A percentile compares a stretch with the other conserved stretches of the same genome.
These are phyloP conservation scores for Eimeria praecox DNA, from an alignment of 169 alveolate genomes.

Conservation along the genomic window DNA sequence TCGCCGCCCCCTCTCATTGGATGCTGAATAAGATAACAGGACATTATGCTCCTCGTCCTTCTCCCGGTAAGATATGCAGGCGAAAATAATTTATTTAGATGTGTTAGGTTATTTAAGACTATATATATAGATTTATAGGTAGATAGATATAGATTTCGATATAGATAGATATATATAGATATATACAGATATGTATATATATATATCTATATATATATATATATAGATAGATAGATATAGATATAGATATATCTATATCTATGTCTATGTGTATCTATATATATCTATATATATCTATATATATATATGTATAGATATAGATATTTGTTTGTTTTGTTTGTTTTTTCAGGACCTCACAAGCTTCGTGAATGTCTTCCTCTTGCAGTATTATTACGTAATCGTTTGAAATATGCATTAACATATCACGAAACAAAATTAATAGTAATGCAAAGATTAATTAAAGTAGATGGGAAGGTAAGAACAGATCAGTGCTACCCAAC, in stretches of 20 bases:
- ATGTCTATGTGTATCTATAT: too few relatives aligned
- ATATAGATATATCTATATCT: too few relatives aligned
- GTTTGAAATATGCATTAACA: slow-evolving; percentile 96
- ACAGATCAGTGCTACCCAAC: slow-evolving; percentile 98
- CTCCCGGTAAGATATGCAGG: slow-evolving; percentile 94
- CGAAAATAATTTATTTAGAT: not conserved
- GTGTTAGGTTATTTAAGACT: too few relatives aligned
- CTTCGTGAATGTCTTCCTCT: slow-evolving; percentile 98
- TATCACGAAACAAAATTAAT: slow-evolving; percentile 97
- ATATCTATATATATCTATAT: too few relatives aligned
- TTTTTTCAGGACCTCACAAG: slow-evolving; percentile 97
- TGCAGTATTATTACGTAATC: slow-evolving; percentile 94
- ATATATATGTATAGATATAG: too few relatives aligned
- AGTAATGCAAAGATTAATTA: slow-evolving; percentile 97
- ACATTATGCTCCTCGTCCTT: slow-evolving; percentile 93
- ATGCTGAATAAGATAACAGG: slow-evolving; percentile 99
- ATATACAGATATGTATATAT: too few relatives aligned
- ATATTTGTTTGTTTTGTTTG: too few relatives aligned
- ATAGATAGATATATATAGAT: too few relatives aligned
- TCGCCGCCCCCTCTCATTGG: slow-evolving; percentile 99
- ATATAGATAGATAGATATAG: too few relatives aligned
- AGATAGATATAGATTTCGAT: too few relatives aligned
- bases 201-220: too few relatives aligned
- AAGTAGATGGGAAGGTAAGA: slow-evolving; percentile 97
- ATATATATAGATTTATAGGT: too few relatives aligned